phyloP scores from a whole-genome alignment of 495 filamentous ascomycete genomes.

The Choiromyces venosus region DNA sequence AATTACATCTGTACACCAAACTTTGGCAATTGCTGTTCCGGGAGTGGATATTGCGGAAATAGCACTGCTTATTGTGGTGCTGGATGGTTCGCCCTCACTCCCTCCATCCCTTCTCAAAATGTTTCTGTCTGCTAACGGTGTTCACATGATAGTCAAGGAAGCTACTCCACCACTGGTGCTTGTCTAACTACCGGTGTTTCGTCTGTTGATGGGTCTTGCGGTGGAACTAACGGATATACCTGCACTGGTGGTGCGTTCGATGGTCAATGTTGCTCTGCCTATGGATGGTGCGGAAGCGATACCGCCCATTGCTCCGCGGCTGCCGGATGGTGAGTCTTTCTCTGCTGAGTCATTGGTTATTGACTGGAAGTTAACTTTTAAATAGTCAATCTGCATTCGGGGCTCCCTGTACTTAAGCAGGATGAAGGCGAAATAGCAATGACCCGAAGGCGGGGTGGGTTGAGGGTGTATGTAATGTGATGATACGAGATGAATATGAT shows the following conservation, averaged over 20 bases:
- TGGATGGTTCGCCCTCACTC: constrained; percentile 18
- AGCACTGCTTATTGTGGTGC: constrained; percentile 11
- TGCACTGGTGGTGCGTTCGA: constrained; percentile 8
- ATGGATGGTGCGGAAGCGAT: constrained; percentile 12
- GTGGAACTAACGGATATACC: background rate
- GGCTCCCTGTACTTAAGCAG: background rate
- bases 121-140: background rate
- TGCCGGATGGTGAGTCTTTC: constrained; percentile 9
- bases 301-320: background rate
- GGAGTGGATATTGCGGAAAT: constrained; percentile 18
- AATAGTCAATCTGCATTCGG: background rate
- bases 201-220: constrained; percentile 16
- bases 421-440: background rate
- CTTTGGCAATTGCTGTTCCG: constrained; percentile 11
- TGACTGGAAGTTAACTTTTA: background rate
- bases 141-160: constrained; percentile 8
- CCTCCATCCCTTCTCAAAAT: background rate
- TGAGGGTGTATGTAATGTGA: background rate
- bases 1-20: constrained; percentile 2
- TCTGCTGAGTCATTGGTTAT: background rate
- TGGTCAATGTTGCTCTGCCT: constrained; percentile 15
- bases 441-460: background rate
- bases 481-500: background rate
- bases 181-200: constrained; percentile 9
- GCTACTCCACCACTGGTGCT: constrained; percentile 7